phyloP scores from a whole-genome alignment of 495 filamentous ascomycete species.

The Aspergillus panamensis region DNA sequence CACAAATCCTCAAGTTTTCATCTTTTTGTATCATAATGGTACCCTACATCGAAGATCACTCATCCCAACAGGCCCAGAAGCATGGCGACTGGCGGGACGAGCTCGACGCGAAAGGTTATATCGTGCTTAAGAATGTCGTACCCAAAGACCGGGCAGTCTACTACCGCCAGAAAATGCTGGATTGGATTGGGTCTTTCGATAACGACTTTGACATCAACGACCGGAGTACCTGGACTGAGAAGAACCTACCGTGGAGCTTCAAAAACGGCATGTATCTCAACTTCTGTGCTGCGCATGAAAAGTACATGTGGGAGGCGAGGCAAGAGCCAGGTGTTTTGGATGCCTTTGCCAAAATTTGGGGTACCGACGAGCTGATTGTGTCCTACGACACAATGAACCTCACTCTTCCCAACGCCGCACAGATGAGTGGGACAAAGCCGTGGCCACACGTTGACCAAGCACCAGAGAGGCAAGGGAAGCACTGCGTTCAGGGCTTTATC shows the following conservation, averaged over 20 bases:
- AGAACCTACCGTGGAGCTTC: constrained; percentile 13
- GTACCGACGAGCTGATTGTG: constrained; percentile 31
- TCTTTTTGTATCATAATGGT: background rate
- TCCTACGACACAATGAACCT: constrained; percentile 29
- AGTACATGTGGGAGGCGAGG: constrained; percentile 15
- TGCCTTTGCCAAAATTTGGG: constrained; percentile 32
- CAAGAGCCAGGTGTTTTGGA: constrained; percentile 26
- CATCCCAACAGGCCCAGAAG: background rate
- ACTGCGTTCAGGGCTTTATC: constrained; percentile 43
- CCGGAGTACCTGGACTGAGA: constrained; percentile 12
- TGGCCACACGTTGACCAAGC: constrained; percentile 33
- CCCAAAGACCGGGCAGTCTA: constrained; percentile 8
- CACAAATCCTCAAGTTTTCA: background rate
- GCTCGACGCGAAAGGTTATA: constrained; percentile 22
- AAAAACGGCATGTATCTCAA: constrained; percentile 15
- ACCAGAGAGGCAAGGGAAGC: constrained; percentile 27
- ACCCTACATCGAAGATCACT: background rate
- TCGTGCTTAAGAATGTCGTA: constrained; percentile 27
- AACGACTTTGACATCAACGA: constrained; percentile 11
- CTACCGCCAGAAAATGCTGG: constrained; percentile 9
- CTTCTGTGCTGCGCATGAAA: constrained; percentile 14
- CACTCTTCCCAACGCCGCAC: constrained; percentile 15
- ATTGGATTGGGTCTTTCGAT: constrained; percentile 12
- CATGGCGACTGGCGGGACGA: constrained; percentile 31
- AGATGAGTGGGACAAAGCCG: constrained; percentile 10